phyloP scores from a whole-genome alignment of 2,329 filamentous ascomycete species.

The Bipolaris bicolor region DNA sequence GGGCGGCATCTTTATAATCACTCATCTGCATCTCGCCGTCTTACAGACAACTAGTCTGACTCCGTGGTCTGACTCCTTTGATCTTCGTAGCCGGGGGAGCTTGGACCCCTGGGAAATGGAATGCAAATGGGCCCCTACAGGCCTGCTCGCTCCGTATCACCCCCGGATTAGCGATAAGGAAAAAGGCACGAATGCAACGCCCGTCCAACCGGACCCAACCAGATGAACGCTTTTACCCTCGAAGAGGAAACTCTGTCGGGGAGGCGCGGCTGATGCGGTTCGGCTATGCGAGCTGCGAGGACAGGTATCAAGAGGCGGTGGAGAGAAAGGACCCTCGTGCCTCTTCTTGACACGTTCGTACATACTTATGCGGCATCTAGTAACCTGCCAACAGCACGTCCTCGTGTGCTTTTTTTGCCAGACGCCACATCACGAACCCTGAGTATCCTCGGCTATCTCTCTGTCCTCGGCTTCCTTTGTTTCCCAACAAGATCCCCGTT shows the following conservation, averaged over 20 bases:
- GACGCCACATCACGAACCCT: background rate
- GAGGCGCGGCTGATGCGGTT: background rate
- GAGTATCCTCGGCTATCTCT: background rate
- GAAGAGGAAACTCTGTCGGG: slow-evolving; percentile 1
- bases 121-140: background rate
- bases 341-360: background rate
- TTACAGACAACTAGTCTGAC: background rate
- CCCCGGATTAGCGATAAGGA: slow-evolving; percentile 12
- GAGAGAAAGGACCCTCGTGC: background rate
- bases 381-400: background rate
- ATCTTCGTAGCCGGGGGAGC: background rate
- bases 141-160: background rate
- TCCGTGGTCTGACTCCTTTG: background rate
- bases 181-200: background rate
- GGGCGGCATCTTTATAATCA: background rate
- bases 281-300: slow-evolving; percentile 1
- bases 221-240: background rate
- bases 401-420: background rate
- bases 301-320: background rate
- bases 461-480: background rate
- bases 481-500: background rate
- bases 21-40: background rate
- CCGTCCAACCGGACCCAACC: slow-evolving; percentile 1
- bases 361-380: background rate
- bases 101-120: background rate